Base-by-base conservation (phyloP, 176 grass and related monocot genomes). In the Dendrocalamus sinicus region DNA sequence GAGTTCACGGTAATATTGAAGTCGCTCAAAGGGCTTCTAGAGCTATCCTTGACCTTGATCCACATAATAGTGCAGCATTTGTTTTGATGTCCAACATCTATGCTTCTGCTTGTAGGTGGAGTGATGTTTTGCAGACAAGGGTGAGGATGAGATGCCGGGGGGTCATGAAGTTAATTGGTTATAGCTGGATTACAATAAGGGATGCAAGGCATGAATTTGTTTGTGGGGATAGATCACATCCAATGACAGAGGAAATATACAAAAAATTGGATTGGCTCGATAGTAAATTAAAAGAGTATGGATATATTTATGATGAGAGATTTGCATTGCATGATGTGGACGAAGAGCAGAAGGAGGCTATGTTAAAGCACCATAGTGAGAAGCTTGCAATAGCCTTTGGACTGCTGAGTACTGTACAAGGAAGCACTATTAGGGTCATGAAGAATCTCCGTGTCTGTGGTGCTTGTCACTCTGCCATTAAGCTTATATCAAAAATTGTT, bases 61-160 rank as follows among this genome's bases (percentile, higher is more conserved):
- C 86, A 32, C 19, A 58, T 50, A 89, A 82, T 55, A 84, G 89
- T 48, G 82, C 89, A 76, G 61, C 79, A 68, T 89, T 81, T 57
- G 75, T 94, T 43, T 87, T 94, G 76, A 65, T 94, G 86, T 84
- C 86, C 37, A 91, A 89, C 60, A 89, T 89, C 50, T 91, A 84
- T 81, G 83, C 92, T 72, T 78, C 82, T 40, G 60, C 89, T 78
- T 28, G 82, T 59, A 86, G 83, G 45, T 91, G 83, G 92, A 89
- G 72, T 55, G 64, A 91, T 86, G 86, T 91, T 19, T 57, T 65
- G 14, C 83, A 84, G 77, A 91, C 39, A 67, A 88, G 83, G 47
- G 52, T 78, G 78, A 81, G 87, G 76, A 93, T 93, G 92, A 83
- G 86, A 83, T 14, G 23, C 62, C 35, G 48, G 62, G 86, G 92